A percentile compares a stretch with the other conserved stretches of the same genome.
Evolutionary conservation across 2,329 filamentous ascomycete genomes (phyloP).

Genomic region (Chrysosphaeria jannelii): DNA sequence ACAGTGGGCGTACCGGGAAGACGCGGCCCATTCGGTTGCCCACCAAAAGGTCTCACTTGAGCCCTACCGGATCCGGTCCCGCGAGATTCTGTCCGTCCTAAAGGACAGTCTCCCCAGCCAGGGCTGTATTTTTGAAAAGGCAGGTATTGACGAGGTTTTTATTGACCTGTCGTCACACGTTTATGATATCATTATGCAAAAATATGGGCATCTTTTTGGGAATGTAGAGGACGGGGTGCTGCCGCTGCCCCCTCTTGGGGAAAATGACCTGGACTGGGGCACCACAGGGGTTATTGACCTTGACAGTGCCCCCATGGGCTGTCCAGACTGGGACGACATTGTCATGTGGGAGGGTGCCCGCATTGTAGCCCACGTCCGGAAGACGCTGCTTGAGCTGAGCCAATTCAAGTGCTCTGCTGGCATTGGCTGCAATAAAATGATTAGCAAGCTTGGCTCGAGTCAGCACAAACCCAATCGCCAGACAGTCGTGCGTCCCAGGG

Average conservation of each 20-base stretch:
- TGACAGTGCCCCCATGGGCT: no score
- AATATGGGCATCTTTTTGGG: no score
- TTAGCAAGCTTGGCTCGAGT: constrained; percentile 75
- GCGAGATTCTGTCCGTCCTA: constrained; percentile 51
- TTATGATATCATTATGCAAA: constrained; percentile 36
- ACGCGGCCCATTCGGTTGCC: constrained; percentile 48
- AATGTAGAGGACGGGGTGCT: no score
- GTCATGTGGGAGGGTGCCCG: constrained; percentile 65
- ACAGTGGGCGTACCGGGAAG: constrained; percentile 70
- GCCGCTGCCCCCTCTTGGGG: constrained; percentile 25
- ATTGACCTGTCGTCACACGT: constrained; percentile 70
- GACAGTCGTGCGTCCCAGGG: constrained; percentile 73
- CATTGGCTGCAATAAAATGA: constrained; percentile 67
- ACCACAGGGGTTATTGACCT: constrained; percentile 3
- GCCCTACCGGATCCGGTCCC: constrained; percentile 61
- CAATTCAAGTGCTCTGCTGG: constrained; percentile 83
- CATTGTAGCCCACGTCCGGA: constrained; percentile 50
- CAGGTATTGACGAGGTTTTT: constrained; percentile 86
- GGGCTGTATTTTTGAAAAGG: constrained; percentile 49
- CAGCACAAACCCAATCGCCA: constrained; percentile 87
- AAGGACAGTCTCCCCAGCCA: constrained; percentile 35
- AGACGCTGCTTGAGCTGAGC: constrained; percentile 34
- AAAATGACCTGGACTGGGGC: constrained; percentile 3
- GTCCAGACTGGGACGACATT: constrained; percentile 97
- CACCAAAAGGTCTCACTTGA: constrained; percentile 88